Percentiles rank a stretch among this genome's conserved stretches.
phyloP scores from a whole-genome alignment of 495 filamentous ascomycete genomes.

The Talaromyces trachyspermus region DNA sequence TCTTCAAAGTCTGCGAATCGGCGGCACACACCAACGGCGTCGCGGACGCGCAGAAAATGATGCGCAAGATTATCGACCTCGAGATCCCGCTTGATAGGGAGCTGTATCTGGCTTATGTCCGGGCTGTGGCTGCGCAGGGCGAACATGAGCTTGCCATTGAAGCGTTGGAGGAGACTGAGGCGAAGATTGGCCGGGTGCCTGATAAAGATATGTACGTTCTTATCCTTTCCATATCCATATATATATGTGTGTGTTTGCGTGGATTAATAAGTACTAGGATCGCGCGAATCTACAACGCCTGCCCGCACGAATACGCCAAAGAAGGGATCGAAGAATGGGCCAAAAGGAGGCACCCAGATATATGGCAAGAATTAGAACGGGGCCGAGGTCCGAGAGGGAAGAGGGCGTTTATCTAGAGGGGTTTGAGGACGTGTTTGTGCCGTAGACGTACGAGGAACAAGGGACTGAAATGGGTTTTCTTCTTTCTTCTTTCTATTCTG shows the following conservation, averaged over 20 bases:
- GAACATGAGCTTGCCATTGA: conserved; percentile 56
- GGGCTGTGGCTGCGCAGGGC: conserved; percentile 62
- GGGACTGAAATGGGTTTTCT: no score
- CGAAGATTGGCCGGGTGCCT: conserved; percentile 54
- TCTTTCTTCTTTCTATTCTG: no score
- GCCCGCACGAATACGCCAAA: conserved; percentile 51
- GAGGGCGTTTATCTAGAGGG: conserved; percentile 29
- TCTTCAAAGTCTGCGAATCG: conserved; percentile 67
- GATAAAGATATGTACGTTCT: conserved; percentile 63
- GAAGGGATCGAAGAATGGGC: conserved; percentile 67
- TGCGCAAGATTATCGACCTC: conserved; percentile 63
- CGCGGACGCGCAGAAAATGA: conserved; percentile 60
- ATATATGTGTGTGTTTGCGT: no score
- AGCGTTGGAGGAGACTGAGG: conserved; percentile 57
- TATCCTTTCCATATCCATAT: background rate
- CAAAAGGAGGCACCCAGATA: conserved; percentile 52
- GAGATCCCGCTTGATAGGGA: conserved; percentile 65
- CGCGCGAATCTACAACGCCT: conserved; percentile 65
- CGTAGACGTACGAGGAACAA: background rate
- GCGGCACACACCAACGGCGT: conserved; percentile 56
- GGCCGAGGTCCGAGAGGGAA: conserved; percentile 29
- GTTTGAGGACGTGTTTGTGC: conserved; percentile 17
- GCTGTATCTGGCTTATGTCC: conserved; percentile 67
- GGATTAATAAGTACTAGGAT: conserved; percentile 53
- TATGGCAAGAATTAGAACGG: conserved; percentile 54